phyloP scores from a whole-genome alignment of 2,329 filamentous ascomycete species.

The Drechslerella dactyloides region DNA sequence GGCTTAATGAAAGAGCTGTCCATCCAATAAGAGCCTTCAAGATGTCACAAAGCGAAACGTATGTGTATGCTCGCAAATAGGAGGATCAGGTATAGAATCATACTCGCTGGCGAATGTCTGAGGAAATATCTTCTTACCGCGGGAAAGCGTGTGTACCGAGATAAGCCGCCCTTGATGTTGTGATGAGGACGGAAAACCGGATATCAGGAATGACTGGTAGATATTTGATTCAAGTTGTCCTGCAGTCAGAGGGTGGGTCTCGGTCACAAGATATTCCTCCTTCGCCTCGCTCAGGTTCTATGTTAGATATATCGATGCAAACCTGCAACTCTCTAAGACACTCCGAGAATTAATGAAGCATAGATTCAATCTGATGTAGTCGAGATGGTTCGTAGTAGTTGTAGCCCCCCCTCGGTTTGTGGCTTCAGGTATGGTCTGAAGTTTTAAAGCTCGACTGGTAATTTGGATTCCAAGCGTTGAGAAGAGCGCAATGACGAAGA shows the following conservation, averaged over 20 bases:
- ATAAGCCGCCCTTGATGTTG: too few species aligned
- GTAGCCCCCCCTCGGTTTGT: background rate
- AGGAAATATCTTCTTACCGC: too few species aligned
- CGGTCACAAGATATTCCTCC: background rate
- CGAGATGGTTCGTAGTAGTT: background rate
- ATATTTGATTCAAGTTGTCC: too few species aligned
- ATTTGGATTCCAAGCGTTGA: constrained; percentile 8
- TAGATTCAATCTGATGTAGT: constrained; percentile 3
- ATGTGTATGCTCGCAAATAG: constrained; percentile 1
- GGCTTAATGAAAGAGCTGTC: background rate
- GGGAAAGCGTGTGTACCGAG: too few species aligned
- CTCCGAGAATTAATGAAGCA: background rate
- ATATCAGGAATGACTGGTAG: too few species aligned
- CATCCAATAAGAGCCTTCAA: constrained; percentile 3
- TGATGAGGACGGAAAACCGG: too few species aligned
- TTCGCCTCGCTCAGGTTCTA: background rate
- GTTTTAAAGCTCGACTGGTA: background rate
- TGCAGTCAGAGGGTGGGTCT: too few species aligned
- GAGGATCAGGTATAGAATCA: background rate
- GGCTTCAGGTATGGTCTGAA: background rate
- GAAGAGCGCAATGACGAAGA: constrained; percentile 16
- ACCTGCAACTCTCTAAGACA: too few species aligned
- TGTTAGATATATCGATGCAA: too few species aligned
- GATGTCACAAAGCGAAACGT: constrained; percentile 2
- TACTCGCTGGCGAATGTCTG: too few species aligned